A percentile compares a stretch with the other conserved stretches of the same genome.
Evolutionary conservation across 176 grass and related monocot species (phyloP).

Genomic region (Ensete glaucum): DNA sequence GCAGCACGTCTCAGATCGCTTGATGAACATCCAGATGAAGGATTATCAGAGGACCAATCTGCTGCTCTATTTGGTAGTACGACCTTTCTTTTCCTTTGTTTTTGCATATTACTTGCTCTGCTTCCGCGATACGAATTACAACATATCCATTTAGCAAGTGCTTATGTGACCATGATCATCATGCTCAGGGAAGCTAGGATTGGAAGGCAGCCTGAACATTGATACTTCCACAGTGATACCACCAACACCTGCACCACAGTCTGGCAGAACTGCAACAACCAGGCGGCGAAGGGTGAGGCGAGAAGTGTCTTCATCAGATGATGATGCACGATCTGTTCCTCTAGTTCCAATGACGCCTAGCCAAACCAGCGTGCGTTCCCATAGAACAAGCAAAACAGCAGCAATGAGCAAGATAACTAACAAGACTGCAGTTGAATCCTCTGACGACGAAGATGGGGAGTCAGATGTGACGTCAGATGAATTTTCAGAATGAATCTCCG

Average conservation of each 20-base stretch:
- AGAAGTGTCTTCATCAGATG: slow-evolving; percentile 29
- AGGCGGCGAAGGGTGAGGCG: slow-evolving; percentile 58
- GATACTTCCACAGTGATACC: slow-evolving; percentile 29
- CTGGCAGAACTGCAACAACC: slow-evolving; percentile 35
- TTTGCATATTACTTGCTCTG: background rate
- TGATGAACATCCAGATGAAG: slow-evolving; percentile 43
- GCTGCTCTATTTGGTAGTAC: slow-evolving; percentile 41
- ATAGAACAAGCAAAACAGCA: slow-evolving; percentile 75
- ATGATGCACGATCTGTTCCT: slow-evolving; percentile 18
- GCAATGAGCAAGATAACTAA: slow-evolving; percentile 58
- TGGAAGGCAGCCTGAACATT: slow-evolving; percentile 38
- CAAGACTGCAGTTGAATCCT: slow-evolving; percentile 12
- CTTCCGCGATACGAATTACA: background rate
- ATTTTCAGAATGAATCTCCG: slow-evolving; percentile 15
- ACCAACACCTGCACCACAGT: slow-evolving; percentile 55
- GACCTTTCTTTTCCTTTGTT: background rate
- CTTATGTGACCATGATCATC: background rate
- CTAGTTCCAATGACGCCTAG: slow-evolving; percentile 36
- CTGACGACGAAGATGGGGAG: slow-evolving; percentile 10
- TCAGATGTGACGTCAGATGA: slow-evolving; percentile 48
- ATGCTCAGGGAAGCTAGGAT: slow-evolving; percentile 57
- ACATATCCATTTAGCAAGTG: background rate
- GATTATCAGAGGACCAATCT: slow-evolving; percentile 47
- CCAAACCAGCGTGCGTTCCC: slow-evolving; percentile 28
- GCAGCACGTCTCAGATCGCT: slow-evolving; percentile 53